A percentile compares a stretch with the other conserved stretches of the same genome.
phyloP scores from a whole-genome alignment of 345 rosid species.

The Euclidium syriacum region DNA sequence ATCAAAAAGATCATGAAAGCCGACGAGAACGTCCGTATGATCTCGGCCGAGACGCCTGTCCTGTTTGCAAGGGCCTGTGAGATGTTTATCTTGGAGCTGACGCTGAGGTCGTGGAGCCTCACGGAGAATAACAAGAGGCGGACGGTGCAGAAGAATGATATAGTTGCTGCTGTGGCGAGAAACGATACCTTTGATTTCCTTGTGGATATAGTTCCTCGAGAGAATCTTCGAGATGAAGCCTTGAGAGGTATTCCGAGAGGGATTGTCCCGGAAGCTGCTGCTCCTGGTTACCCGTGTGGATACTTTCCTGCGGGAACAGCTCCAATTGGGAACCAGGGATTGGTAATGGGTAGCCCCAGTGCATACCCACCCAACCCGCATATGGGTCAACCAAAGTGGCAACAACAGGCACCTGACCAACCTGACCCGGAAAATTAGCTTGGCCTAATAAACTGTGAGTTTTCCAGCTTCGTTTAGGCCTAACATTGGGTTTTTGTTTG shows the following conservation, averaged over 20 bases:
- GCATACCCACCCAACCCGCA: slow-evolving; percentile 62
- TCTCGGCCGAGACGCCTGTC: slow-evolving; percentile 95
- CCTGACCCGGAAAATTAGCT: slow-evolving; percentile 48
- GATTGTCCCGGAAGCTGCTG: slow-evolving; percentile 38
- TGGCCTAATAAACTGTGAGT: slow-evolving; percentile 22
- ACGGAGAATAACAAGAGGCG: slow-evolving; percentile 94
- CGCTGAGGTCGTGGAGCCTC: slow-evolving; percentile 93
- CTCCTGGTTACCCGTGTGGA: slow-evolving; percentile 65
- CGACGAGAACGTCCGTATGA: slow-evolving; percentile 95
- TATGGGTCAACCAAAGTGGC: slow-evolving; percentile 73
- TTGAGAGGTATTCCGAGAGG: slow-evolving; percentile 35
- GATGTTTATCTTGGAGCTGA: slow-evolving; percentile 91
- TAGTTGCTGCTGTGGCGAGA: slow-evolving; percentile 90
- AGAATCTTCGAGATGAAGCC: slow-evolving; percentile 84
- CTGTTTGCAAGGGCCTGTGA: slow-evolving; percentile 96
- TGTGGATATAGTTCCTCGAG: slow-evolving; percentile 91
- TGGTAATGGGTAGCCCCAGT: slow-evolving; percentile 89
- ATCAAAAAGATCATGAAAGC: slow-evolving; percentile 99
- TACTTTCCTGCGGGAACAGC: slow-evolving; percentile 65
- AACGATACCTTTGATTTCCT: slow-evolving; percentile 91
- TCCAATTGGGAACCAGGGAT: slow-evolving; percentile 62
- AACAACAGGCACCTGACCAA: slow-evolving; percentile 66
- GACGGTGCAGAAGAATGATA: slow-evolving; percentile 92
- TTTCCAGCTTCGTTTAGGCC: slow-evolving; percentile 8
- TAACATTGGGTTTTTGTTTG: neutral